Evolutionary conservation across 139 green algal species (phyloP).

Genomic region (Chlorella sp.): DNA sequence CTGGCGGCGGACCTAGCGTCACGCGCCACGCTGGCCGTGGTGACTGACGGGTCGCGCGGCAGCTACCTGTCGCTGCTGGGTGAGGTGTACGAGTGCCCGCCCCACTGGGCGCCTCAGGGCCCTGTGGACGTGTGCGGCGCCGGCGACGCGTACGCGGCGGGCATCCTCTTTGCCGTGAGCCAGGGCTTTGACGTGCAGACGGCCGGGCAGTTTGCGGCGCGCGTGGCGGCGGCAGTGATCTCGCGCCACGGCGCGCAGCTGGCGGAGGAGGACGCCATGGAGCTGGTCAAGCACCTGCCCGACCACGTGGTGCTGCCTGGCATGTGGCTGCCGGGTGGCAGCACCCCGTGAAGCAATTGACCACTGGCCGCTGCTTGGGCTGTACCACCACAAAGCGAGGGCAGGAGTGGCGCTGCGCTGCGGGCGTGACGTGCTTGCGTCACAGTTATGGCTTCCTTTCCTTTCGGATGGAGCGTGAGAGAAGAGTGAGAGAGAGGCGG

Average conservation of each 20-base stretch:
- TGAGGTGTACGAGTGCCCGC: conserved; percentile 37
- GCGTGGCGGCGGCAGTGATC: conserved; percentile 67
- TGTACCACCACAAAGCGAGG: too few species aligned
- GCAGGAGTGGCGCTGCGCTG: too few species aligned
- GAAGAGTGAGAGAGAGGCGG: too few species aligned
- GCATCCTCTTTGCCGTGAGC: conserved; percentile 23
- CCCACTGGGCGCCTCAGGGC: conserved; percentile 50
- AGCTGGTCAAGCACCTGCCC: conserved; percentile 31
- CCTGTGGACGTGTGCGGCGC: conserved; percentile 86
- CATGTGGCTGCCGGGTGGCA: too few species aligned
- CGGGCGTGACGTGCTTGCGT: too few species aligned
- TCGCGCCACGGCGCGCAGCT: conserved; percentile 49
- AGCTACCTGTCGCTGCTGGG: neutral
- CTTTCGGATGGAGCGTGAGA: too few species aligned
- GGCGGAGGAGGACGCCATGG: conserved; percentile 44
- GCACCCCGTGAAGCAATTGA: too few species aligned
- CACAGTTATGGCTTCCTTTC: too few species aligned
- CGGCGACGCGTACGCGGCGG: conserved; percentile 24
- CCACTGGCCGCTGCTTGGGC: too few species aligned
- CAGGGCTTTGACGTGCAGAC: conserved; percentile 35
- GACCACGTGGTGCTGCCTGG: conserved; percentile 6
- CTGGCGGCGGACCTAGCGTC: conserved; percentile 26
- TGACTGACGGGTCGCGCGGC: conserved; percentile 72
- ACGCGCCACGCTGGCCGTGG: conserved; percentile 57
- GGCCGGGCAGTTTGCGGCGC: conserved; percentile 56